These are phyloP conservation scores for Alternaria sp. DNA, from an alignment of 2,329 filamentous ascomycete genomes.

Conservation along the genomic window DNA sequence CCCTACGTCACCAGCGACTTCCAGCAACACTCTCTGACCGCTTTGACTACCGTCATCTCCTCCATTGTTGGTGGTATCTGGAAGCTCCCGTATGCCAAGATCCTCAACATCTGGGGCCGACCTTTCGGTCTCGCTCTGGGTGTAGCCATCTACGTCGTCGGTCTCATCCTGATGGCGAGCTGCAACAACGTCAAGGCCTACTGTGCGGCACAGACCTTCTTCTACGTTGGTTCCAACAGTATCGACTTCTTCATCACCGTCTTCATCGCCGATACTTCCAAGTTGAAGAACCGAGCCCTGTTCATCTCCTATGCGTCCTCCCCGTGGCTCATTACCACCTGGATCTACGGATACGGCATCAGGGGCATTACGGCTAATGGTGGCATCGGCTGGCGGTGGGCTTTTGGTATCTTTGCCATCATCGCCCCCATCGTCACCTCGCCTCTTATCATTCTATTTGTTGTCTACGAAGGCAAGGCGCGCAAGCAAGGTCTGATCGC, in stretches of 20 bases:
- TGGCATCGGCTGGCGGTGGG: constrained; percentile 69
- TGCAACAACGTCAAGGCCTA: constrained; percentile 69
- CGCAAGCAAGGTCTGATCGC: constrained; percentile 61
- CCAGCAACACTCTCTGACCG: constrained; percentile 47
- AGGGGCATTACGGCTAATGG: constrained; percentile 54
- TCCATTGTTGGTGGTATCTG: constrained; percentile 50
- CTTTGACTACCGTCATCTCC: constrained; percentile 50
- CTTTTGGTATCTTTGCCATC: constrained; percentile 71
- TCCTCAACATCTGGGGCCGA: constrained; percentile 55
- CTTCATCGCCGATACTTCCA: constrained; percentile 73
- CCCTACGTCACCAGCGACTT: constrained; percentile 54
- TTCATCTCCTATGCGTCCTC: constrained; percentile 61
- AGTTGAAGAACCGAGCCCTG: constrained; percentile 68
- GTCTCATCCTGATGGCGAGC: constrained; percentile 72
- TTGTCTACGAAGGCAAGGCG: constrained; percentile 68
- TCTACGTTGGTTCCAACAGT: constrained; percentile 67
- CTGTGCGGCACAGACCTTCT: constrained; percentile 72
- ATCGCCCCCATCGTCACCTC: constrained; percentile 67
- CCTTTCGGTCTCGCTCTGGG: constrained; percentile 48
- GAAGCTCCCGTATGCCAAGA: constrained; percentile 54
- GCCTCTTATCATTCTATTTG: constrained; percentile 68
- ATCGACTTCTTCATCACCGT: constrained; percentile 70
- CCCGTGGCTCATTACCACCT: constrained; percentile 45
- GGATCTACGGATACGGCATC: constrained; percentile 40
- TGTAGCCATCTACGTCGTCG: constrained; percentile 40